phyloP scores from a whole-genome alignment of 2,329 filamentous ascomycete species.

The Fusarium sp. region DNA sequence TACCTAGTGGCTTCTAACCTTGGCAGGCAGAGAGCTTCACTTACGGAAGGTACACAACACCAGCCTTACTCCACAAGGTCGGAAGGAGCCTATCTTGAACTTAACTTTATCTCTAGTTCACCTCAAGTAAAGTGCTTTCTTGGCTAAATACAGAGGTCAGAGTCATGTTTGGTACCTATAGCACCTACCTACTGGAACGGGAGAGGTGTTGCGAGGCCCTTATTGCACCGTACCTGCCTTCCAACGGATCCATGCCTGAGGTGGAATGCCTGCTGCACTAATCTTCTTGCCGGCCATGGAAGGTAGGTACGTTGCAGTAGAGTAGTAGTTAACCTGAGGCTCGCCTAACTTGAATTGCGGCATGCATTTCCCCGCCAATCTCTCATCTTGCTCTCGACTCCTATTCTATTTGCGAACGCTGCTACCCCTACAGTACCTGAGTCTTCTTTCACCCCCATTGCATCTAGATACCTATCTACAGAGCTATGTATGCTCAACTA shows the following conservation, averaged over 20 bases:
- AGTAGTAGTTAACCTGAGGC: slow-evolving; percentile 24
- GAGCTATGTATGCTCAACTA: no score
- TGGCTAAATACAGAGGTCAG: no score
- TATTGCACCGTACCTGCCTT: slow-evolving; percentile 32
- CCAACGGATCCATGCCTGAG: not conserved
- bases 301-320: no score
- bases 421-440: no score
- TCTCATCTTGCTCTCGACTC: slow-evolving; percentile 25
- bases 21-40: not conserved
- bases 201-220: slow-evolving; percentile 18
- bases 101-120: slow-evolving; percentile 24
- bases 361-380: slow-evolving; percentile 31
- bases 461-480: no score
- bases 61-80: not conserved
- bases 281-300: not conserved
- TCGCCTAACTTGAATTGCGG: slow-evolving; percentile 36
- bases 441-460: no score
- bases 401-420: slow-evolving; percentile 17
- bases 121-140: not conserved
- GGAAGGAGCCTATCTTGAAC: slow-evolving; percentile 28
- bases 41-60: no score
- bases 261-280: slow-evolving; percentile 6
- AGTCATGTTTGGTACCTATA: no score
- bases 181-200: not conserved
- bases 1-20: not conserved